These are phyloP conservation scores for Komagataella kurtzmanii DNA, from an alignment of 805 yeast species.

Conservation along the genomic window DNA sequence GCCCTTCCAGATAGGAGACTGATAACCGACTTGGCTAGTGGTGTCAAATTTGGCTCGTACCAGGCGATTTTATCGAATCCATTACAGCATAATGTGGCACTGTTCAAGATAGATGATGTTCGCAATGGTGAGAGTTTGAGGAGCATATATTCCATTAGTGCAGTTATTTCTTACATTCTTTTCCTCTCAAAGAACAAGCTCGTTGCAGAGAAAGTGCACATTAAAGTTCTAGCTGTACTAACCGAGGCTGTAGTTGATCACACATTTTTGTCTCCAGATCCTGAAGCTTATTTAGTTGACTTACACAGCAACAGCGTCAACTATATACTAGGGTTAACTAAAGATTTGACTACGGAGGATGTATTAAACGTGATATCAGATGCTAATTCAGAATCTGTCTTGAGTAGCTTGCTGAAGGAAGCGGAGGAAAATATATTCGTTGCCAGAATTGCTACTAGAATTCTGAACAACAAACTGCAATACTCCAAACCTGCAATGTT, in stretches of 20 bases:
- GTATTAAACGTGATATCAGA: not conserved
- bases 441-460: conserved; percentile 17
- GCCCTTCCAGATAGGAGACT: not conserved
- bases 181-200: not conserved
- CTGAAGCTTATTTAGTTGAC: not conserved
- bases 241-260: not conserved
- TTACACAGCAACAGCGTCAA: not conserved
- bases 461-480: conserved; percentile 19
- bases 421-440: conserved; percentile 4
- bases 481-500: not conserved
- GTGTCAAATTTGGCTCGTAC: conserved; percentile 3
- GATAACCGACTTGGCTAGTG: not conserved
- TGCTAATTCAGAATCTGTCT: not conserved
- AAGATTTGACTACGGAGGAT: not conserved
- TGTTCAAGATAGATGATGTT: not conserved
- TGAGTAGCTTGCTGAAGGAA: not conserved
- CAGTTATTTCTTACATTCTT: not conserved
- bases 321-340: not conserved
- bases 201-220: not conserved
- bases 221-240: not conserved
- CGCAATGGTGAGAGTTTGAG: conserved; percentile 8
- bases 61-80: conserved; percentile 11
- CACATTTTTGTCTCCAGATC: not conserved
- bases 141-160: not conserved
- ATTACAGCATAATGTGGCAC: conserved; percentile 4